Evolutionary conservation across 805 yeast species (phyloP).

Genomic region (Blastobotrys peoriensis): DNA sequence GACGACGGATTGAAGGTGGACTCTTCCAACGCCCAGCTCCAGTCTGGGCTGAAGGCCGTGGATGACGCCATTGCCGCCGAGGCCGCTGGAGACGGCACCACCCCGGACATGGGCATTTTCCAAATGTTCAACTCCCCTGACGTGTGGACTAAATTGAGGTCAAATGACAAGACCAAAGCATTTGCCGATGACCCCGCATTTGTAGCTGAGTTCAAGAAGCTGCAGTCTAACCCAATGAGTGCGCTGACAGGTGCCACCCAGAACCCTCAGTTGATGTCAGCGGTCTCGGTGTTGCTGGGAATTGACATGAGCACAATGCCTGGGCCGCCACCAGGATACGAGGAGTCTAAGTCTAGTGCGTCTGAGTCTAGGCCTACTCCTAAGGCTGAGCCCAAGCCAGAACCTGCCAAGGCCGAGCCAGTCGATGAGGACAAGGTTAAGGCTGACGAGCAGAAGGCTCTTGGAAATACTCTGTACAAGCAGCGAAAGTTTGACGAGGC

Average conservation of each 20-base stretch:
- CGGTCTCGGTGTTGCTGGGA: conserved; percentile 81
- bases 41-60: conserved; percentile 70
- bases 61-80: conserved; percentile 51
- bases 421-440: conserved; percentile 32
- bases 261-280: conserved; percentile 84
- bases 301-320: conserved; percentile 34
- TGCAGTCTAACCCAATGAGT: conserved; percentile 66
- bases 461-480: conserved; percentile 85
- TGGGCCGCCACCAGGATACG: conserved; percentile 10
- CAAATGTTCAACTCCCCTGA: conserved; percentile 76
- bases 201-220: conserved; percentile 53
- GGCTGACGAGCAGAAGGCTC: conserved; percentile 58
- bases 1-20: conserved; percentile 78
- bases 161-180: conserved; percentile 82
- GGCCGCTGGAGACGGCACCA: conserved; percentile 36
- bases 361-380: conserved; percentile 25
- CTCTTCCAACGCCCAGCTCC: conserved; percentile 76
- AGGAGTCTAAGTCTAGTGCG: conserved; percentile 17
- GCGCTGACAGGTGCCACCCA: conserved; percentile 62
- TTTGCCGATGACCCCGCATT: conserved; percentile 82
- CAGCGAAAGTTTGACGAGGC: conserved; percentile 88
- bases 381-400: conserved; percentile 23
- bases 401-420: conserved; percentile 30
- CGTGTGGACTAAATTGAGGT: conserved; percentile 64
- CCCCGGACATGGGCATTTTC: conserved; percentile 71